Percentiles rank a stretch among this genome's conserved stretches.
Evolutionary conservation across 345 rosid species (phyloP).

Genomic region (Dipteronia sinensis): DNA sequence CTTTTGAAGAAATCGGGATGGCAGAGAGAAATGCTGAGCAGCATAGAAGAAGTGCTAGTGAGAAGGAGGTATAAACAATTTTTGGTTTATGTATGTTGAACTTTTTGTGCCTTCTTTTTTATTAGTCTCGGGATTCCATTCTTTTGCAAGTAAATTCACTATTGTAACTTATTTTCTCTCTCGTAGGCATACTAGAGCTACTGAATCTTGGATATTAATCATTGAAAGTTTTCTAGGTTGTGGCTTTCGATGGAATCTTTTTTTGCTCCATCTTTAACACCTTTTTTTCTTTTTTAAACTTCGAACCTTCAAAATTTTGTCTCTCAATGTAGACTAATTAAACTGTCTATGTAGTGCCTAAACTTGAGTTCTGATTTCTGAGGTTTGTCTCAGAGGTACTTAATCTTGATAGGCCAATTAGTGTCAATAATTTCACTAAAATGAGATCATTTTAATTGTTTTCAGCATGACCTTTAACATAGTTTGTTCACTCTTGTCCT

Average conservation of each 20-base stretch:
- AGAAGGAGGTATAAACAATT: slow-evolving; percentile 64
- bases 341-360: not conserved
- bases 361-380: not conserved
- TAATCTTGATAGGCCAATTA: not conserved
- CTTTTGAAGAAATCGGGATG: slow-evolving; percentile 83
- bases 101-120: not conserved
- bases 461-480: not conserved
- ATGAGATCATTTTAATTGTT: not conserved
- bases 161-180: not conserved
- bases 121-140: not conserved
- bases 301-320: not conserved
- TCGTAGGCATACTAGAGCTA: not conserved
- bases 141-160: too few relatives aligned
- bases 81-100: slow-evolving; percentile 9
- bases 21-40: slow-evolving; percentile 72
- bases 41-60: slow-evolving; percentile 89
- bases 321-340: not conserved
- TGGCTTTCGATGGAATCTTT: not conserved
- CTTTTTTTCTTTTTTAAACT: not conserved
- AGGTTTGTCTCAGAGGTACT: not conserved
- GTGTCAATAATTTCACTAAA: not conserved
- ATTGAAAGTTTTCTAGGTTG: not conserved
- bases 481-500: not conserved
- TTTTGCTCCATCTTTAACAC: not conserved
- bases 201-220: not conserved